Conservation (phyloP, 2,329 filamentous ascomycete species). For the Cladosporium cucumerinum region DNA sequence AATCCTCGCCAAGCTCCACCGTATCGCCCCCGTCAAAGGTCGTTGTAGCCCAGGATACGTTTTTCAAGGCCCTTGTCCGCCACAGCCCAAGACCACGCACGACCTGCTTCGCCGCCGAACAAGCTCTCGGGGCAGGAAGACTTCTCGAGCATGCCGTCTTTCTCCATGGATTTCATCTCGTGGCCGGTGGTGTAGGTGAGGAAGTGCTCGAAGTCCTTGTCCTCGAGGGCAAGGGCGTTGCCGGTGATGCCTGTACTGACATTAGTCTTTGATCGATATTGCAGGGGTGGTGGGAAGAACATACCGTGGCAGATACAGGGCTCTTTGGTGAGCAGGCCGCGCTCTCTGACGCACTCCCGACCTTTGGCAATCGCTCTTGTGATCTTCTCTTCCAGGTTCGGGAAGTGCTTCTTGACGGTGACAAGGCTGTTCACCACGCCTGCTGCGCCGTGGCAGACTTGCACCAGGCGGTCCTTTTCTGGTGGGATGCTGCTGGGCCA, state of each 20-base stretch:
- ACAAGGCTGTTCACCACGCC: constrained; percentile 59
- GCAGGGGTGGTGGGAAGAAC: not conserved
- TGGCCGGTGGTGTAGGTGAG: constrained; percentile 56
- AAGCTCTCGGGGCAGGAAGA: constrained; percentile 49
- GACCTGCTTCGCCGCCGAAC: constrained; percentile 43
- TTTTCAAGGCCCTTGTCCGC: constrained; percentile 45
- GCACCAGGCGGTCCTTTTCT: constrained; percentile 52
- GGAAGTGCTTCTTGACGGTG: constrained; percentile 56
- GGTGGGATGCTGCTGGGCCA: constrained; percentile 57
- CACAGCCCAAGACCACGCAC: constrained; percentile 46
- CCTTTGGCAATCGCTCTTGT: constrained; percentile 52
- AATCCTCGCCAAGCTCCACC: not conserved
- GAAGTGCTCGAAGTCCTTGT: constrained; percentile 55
- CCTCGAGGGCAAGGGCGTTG: constrained; percentile 57
- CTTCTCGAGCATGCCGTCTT: constrained; percentile 51
- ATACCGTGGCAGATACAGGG: constrained; percentile 60
- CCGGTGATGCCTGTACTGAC: constrained; percentile 52
- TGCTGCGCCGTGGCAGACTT: constrained; percentile 66
- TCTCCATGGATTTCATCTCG: constrained; percentile 53
- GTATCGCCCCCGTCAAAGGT: constrained; percentile 38
- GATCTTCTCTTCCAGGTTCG: constrained; percentile 52
- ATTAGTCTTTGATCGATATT: constrained; percentile 14
- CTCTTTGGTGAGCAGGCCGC: constrained; percentile 60
- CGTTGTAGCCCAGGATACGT: constrained; percentile 49
- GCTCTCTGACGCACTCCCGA: constrained; percentile 53